Conservation (phyloP, 2,329 filamentous ascomycete species). For the Chrysoporthe cubensis region DNA sequence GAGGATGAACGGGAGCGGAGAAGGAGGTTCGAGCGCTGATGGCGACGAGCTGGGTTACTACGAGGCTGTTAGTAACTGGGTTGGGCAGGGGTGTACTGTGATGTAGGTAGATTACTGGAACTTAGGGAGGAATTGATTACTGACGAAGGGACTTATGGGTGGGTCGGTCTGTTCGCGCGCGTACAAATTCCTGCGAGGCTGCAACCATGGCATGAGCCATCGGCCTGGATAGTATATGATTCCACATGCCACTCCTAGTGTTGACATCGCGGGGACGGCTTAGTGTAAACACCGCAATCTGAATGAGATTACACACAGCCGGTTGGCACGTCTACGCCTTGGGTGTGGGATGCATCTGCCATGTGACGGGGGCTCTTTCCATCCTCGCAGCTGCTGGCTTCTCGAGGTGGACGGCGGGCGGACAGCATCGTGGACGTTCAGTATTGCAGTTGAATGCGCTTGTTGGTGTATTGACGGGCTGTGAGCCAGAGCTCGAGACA, state of each 20-base stretch:
- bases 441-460: no score
- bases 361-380: no score
- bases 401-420: no score
- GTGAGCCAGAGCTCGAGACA: no score
- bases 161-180: not conserved
- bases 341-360: no score
- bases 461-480: no score
- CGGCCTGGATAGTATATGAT: not conserved
- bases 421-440: no score
- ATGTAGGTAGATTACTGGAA: slow-evolving; percentile 48
- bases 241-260: not conserved
- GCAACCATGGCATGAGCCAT: no score
- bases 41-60: slow-evolving; percentile 80
- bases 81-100: slow-evolving; percentile 53
- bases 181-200: not conserved
- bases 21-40: slow-evolving; percentile 57
- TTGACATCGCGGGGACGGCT: not conserved
- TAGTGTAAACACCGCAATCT: no score
- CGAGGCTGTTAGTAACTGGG: slow-evolving; percentile 63
- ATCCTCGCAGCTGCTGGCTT: no score
- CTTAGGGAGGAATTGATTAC: not conserved
- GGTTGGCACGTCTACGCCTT: no score
- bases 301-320: not conserved
- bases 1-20: slow-evolving; percentile 61
- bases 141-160: not conserved